A percentile compares a stretch with the other conserved stretches of the same genome.
phyloP scores from a whole-genome alignment of 805 yeast species.

The Starmerella bacillaris region DNA sequence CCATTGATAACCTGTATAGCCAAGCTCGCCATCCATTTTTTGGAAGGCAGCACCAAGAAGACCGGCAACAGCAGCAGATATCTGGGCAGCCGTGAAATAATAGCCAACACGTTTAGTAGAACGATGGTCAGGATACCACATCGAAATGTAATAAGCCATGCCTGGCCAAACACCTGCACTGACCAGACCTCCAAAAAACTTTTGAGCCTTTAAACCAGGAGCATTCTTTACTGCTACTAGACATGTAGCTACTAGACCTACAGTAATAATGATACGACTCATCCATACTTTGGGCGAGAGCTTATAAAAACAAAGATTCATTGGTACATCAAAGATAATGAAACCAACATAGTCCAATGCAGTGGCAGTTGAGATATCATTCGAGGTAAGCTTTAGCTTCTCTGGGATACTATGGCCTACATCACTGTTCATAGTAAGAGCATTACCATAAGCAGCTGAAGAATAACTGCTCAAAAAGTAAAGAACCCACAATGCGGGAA shows the following conservation, averaged over 20 bases:
- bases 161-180: constrained; percentile 91
- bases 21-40: constrained; percentile 52
- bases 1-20: constrained; percentile 77
- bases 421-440: constrained; percentile 58
- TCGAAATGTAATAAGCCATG: constrained; percentile 59
- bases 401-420: constrained; percentile 43
- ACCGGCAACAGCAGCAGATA: constrained; percentile 82
- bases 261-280: constrained; percentile 54
- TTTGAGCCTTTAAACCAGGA: constrained; percentile 47
- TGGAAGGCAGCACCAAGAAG: constrained; percentile 78
- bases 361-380: constrained; percentile 53
- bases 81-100: constrained; percentile 79
- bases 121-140: constrained; percentile 72
- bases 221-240: constrained; percentile 41
- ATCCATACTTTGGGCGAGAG: constrained; percentile 77
- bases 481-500: constrained; percentile 67
- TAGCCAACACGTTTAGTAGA: constrained; percentile 68
- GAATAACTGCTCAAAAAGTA: constrained; percentile 71
- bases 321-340: constrained; percentile 71
- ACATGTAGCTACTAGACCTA: constrained; percentile 63
- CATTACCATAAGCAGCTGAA: constrained; percentile 53
- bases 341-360: constrained; percentile 71
- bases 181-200: constrained; percentile 56
- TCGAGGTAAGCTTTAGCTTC: constrained; percentile 33
- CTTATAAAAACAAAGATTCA: constrained; percentile 70